Conservation (phyloP, 2,329 filamentous ascomycete genomes). For the Clarireedia hainanense region DNA sequence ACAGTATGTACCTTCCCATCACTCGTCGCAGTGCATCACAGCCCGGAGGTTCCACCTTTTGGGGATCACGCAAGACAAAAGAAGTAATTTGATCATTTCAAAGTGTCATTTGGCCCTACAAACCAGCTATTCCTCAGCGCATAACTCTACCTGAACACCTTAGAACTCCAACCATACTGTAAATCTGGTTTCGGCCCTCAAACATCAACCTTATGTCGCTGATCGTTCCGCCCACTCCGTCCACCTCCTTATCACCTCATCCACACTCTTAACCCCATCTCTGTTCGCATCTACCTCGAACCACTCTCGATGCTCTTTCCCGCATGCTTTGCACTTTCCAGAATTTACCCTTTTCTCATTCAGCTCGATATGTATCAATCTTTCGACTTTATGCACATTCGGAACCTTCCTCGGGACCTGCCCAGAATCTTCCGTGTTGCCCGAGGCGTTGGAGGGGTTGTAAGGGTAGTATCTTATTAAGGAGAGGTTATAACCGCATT, state of each 20-base stretch:
- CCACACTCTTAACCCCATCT: constrained; percentile 58
- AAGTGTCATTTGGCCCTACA: too few species aligned
- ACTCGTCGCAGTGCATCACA: too few species aligned
- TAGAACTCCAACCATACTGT: neutral
- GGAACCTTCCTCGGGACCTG: constrained; percentile 62
- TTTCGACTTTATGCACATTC: constrained; percentile 80
- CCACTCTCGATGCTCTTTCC: constrained; percentile 86
- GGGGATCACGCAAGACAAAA: too few species aligned
- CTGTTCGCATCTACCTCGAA: constrained; percentile 78
- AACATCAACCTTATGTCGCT: neutral
- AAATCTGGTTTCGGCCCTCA: neutral
- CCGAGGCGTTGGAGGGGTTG: constrained; percentile 28
- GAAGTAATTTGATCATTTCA: too few species aligned
- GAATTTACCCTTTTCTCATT: constrained; percentile 46
- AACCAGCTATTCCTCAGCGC: too few species aligned
- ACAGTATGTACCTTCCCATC: too few species aligned
- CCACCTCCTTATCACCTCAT: constrained; percentile 76
- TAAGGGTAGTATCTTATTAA: constrained; percentile 92
- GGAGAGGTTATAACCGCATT: constrained; percentile 84
- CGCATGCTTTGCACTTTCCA: constrained; percentile 66
- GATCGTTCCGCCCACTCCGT: constrained; percentile 53
- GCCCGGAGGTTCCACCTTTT: too few species aligned
- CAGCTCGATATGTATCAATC: constrained; percentile 87
- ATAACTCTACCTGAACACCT: neutral
- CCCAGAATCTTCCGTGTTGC: constrained; percentile 18